Evolutionary conservation across 805 yeast genomes (phyloP).

Genomic region (Candida peoriensis): DNA sequence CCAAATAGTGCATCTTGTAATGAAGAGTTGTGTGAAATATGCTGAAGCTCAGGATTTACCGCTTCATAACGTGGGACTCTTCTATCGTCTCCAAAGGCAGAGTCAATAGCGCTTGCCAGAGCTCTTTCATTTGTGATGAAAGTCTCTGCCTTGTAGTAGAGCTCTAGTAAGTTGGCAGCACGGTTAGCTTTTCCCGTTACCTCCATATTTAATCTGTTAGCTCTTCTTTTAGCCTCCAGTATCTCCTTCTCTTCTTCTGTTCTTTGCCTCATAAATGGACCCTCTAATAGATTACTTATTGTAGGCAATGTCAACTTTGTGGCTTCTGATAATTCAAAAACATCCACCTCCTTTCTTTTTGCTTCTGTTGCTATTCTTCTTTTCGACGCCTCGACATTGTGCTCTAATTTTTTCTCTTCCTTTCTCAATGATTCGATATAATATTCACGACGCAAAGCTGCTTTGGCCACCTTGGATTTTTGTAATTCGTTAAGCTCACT

Average conservation of each 20-base stretch:
- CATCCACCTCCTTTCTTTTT: slow-evolving; percentile 29
- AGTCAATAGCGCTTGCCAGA: slow-evolving; percentile 51
- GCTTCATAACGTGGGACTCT: neutral
- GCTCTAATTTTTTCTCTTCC: slow-evolving; percentile 31
- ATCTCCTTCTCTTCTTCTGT: slow-evolving; percentile 62
- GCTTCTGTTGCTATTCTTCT: slow-evolving; percentile 23
- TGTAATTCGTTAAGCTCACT: slow-evolving; percentile 22
- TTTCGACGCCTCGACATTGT: slow-evolving; percentile 28
- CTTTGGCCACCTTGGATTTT: slow-evolving; percentile 29
- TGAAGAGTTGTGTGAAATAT: slow-evolving; percentile 19
- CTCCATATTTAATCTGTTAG: slow-evolving; percentile 58
- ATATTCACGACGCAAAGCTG: slow-evolving; percentile 69
- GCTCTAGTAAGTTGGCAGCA: slow-evolving; percentile 54
- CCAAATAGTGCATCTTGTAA: slow-evolving; percentile 32
- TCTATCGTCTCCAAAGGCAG: slow-evolving; percentile 40
- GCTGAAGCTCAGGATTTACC: slow-evolving; percentile 6
- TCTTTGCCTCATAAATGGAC: slow-evolving; percentile 68
- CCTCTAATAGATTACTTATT: slow-evolving; percentile 57
- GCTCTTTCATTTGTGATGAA: slow-evolving; percentile 72
- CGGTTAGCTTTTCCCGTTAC: slow-evolving; percentile 46
- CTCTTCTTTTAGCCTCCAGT: slow-evolving; percentile 53
- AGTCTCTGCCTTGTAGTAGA: slow-evolving; percentile 64
- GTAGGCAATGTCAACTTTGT: slow-evolving; percentile 73
- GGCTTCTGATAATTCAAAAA: slow-evolving; percentile 42
- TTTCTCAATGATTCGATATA: slow-evolving; percentile 48